Percentiles rank a stretch among this genome's conserved stretches.
Evolutionary conservation across 2,329 filamentous ascomycete species (phyloP).

Genomic region (Fusarium algeriense): DNA sequence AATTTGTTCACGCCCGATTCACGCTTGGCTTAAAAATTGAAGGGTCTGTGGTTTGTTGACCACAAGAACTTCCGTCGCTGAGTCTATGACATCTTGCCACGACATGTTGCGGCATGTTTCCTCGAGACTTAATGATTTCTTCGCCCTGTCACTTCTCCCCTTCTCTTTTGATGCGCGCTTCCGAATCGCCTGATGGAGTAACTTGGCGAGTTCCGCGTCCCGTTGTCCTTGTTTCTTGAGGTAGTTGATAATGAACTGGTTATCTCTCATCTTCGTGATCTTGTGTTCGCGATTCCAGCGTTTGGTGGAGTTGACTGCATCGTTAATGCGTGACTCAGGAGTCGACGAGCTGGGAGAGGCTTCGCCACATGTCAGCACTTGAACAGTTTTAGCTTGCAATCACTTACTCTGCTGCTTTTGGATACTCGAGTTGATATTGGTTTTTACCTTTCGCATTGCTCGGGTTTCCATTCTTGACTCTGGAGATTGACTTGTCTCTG

Average conservation of each 20-base stretch:
- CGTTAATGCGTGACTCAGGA: constrained; percentile 48
- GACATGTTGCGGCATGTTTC: constrained; percentile 51
- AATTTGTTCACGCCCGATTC: not conserved
- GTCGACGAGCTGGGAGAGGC: constrained; percentile 1
- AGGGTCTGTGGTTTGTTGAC: constrained; percentile 38
- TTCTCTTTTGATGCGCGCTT: constrained; percentile 38
- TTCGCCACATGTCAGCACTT: constrained; percentile 16
- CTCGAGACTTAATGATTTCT: constrained; percentile 46
- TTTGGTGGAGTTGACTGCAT: constrained; percentile 53
- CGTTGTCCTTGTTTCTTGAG: constrained; percentile 54
- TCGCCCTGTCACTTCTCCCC: not conserved
- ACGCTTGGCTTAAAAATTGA: constrained; percentile 35
- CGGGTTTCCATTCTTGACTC: constrained; percentile 25
- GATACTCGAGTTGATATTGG: not conserved
- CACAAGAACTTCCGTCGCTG: constrained; percentile 50
- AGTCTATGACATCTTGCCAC: constrained; percentile 53
- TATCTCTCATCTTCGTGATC: constrained; percentile 48
- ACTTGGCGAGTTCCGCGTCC: constrained; percentile 51
- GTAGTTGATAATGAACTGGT: constrained; percentile 50
- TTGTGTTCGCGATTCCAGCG: constrained; percentile 57
- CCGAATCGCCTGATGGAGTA: constrained; percentile 51
- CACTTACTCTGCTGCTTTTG: constrained; percentile 21
- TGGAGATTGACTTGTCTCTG: not conserved
- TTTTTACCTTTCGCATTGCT: constrained; percentile 9
- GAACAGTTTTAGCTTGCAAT: not conserved